phyloP scores from a whole-genome alignment of 2,329 filamentous ascomycete species.

The Fusarium armeniacum region DNA sequence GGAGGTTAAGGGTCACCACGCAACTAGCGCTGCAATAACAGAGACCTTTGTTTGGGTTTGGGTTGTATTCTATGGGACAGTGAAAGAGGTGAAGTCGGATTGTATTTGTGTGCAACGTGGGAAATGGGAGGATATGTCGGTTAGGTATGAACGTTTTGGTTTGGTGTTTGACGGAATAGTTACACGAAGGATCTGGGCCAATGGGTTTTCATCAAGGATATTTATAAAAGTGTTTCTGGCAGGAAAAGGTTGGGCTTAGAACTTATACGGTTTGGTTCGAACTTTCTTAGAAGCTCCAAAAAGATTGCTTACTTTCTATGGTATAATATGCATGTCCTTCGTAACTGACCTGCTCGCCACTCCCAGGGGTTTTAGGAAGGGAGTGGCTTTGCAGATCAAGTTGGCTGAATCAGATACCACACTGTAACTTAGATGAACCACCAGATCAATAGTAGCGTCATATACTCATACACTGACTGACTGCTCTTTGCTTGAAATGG shows the following conservation, averaged over 20 bases:
- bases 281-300: not conserved
- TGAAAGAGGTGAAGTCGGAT: slow-evolving; percentile 10
- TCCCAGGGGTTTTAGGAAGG: not conserved
- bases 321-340: not conserved
- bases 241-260: not conserved
- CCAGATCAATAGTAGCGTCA: not conserved
- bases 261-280: not conserved
- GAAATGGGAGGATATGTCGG: slow-evolving; percentile 19
- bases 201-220: not conserved
- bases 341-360: not conserved
- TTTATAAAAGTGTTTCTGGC: slow-evolving; percentile 5
- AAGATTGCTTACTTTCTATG: not conserved
- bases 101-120: slow-evolving; percentile 32
- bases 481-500: slow-evolving; percentile 2
- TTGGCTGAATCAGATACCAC: not conserved
- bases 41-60: not conserved
- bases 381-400: not conserved
- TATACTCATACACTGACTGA: not conserved
- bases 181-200: slow-evolving; percentile 9
- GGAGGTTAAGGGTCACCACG: slow-evolving; percentile 24
- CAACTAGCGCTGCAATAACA: slow-evolving; percentile 17
- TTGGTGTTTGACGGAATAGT: slow-evolving; percentile 26
- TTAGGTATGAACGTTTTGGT: slow-evolving; percentile 18
- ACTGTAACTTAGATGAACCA: not conserved
- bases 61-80: slow-evolving; percentile 26